Base-by-base conservation (phyloP, 2,329 filamentous ascomycete genomes). In the Alternaria triticimaculans region DNA sequence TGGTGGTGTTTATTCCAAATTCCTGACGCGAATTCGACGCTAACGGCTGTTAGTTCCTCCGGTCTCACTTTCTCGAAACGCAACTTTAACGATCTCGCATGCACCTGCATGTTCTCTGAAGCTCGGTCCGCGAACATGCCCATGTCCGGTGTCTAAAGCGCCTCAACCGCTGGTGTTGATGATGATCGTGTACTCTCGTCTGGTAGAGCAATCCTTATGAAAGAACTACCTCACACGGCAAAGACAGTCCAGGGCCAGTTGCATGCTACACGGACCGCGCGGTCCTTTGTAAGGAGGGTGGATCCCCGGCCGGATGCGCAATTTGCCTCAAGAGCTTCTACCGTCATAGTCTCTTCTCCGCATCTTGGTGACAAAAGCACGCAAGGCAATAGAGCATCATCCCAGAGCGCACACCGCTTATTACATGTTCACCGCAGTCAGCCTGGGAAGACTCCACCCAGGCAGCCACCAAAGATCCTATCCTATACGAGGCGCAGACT, bases 1-100 rank as follows among this genome's bases (percentile, higher is more conserved):
- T 69, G 59, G 64, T 71, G 55, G 64, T 65, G 21, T 54, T 70
- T 71, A 77, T 77, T 77, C 70, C 66, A 76, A 76, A 76, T 76
- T 65, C 48, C 54, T 49, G 30, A 65, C 21, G 61, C 55, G 64
- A 49, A 61, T 65, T 55, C 59, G 57, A 58, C 69, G 71, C 72
- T 73, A 71, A 64, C 56, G 51, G 67, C 51, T 61, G 14, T 60
- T 44, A 63, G 64, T 46, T 48, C 45, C 46, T 51, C 33, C 58
- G 53, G 41, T 53, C 57, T 61, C 56, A 58, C 33, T 57, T 53
- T 64, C 60, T 67, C 58, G 60, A 69, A 68, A 68, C 71, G 58
- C 41, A 49, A 63, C 33, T 59, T 57, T 58, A 55, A 51, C 57
- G 55, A 45, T 64, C 58, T 63, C 58, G 59, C 61, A 25, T 69